Conservation (phyloP, 2,329 filamentous ascomycete species). For the Aspergillaceae sp. region DNA sequence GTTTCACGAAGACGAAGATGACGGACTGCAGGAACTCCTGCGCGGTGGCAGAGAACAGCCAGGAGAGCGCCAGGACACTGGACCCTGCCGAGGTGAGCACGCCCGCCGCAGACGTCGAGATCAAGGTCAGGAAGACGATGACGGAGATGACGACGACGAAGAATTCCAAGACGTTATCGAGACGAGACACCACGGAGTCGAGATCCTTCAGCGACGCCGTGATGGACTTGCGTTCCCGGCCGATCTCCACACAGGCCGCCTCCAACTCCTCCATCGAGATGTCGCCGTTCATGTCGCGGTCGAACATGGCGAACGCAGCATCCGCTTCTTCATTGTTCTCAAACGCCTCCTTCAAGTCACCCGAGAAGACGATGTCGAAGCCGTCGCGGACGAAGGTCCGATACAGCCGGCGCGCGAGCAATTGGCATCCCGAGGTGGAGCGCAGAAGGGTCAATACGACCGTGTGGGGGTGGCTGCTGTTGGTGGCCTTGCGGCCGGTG, state of each 20-base stretch:
- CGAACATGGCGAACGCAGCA: slow-evolving; percentile 83
- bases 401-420: slow-evolving; percentile 78
- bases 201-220: slow-evolving; percentile 90
- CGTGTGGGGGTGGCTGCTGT: slow-evolving; percentile 70
- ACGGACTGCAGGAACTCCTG: slow-evolving; percentile 91
- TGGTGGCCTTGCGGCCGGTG: slow-evolving; percentile 61
- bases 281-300: slow-evolving; percentile 93
- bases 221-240: slow-evolving; percentile 89
- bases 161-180: slow-evolving; percentile 82
- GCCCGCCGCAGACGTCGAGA: slow-evolving; percentile 82
- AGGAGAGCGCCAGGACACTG: slow-evolving; percentile 77
- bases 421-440: slow-evolving; percentile 65
- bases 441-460: slow-evolving; percentile 71
- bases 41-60: slow-evolving; percentile 85
- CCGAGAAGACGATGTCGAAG: slow-evolving; percentile 65
- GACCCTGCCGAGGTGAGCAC: slow-evolving; percentile 86
- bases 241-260: slow-evolving; percentile 86
- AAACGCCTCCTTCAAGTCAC: slow-evolving; percentile 73
- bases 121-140: slow-evolving; percentile 79
- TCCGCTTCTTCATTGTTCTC: slow-evolving; percentile 77
- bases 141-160: slow-evolving; percentile 72
- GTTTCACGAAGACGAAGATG: slow-evolving; percentile 94
- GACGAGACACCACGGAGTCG: slow-evolving; percentile 83
- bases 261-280: slow-evolving; percentile 94
- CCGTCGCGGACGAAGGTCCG: slow-evolving; percentile 71